These are phyloP conservation scores for Leptodontidium sp. DNA, from an alignment of 2,329 filamentous ascomycete species.

Conservation along the genomic window DNA sequence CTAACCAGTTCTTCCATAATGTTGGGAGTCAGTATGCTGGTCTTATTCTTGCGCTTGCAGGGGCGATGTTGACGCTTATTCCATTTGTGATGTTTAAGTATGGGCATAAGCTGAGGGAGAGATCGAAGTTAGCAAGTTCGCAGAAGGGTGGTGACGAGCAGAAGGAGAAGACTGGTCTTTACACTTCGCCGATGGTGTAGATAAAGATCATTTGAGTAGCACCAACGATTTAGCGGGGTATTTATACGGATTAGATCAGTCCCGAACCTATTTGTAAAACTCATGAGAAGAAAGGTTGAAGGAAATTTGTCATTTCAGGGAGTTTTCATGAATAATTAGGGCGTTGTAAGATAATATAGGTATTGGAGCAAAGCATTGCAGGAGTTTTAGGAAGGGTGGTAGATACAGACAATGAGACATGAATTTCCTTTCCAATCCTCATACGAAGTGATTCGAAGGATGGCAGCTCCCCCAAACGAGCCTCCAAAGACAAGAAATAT, in stretches of 20 bases:
- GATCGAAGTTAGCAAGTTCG: conserved; percentile 44
- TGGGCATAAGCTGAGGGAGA: conserved; percentile 53
- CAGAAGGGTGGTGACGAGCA: conserved; percentile 35
- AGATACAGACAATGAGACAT: not conserved
- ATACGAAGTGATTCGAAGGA: not conserved
- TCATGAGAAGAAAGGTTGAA: too few relatives aligned
- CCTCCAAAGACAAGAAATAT: too few relatives aligned
- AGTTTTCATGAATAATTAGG: too few relatives aligned
- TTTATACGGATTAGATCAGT: too few relatives aligned
- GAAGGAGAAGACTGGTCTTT: conserved; percentile 36
- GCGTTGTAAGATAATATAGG: too few relatives aligned
- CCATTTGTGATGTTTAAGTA: conserved; percentile 77
- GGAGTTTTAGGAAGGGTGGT: not conserved
- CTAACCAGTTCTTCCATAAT: conserved; percentile 72
- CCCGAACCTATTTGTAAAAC: too few relatives aligned
- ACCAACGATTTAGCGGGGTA: too few relatives aligned
- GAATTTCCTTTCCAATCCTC: not conserved
- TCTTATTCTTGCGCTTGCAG: conserved; percentile 67
- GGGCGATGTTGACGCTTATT: conserved; percentile 72
- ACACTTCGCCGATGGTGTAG: conserved; percentile 35
- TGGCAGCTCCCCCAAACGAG: not conserved
- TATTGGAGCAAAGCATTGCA: not conserved
- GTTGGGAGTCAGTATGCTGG: conserved; percentile 76
- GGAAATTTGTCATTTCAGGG: too few relatives aligned
- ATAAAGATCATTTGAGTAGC: conserved; percentile 31